Evolutionary conservation across 2,329 filamentous ascomycete species (phyloP), one percentile per base, ranked within the genome.

Genomic region (Neoarthrinium moseri): DNA sequence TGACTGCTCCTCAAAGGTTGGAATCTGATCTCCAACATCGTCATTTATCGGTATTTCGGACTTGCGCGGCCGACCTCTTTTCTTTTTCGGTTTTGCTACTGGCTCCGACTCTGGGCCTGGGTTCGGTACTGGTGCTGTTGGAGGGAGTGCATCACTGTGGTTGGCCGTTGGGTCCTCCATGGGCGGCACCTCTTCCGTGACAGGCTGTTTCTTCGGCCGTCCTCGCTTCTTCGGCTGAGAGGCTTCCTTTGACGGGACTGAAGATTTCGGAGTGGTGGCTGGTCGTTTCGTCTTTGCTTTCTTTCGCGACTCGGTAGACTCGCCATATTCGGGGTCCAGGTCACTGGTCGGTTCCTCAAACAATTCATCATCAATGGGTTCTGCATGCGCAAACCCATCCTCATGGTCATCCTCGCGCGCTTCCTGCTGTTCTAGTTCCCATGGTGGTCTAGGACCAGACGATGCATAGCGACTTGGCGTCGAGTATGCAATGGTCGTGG

Each of bases 381-480:
- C n/a, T n/a, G n/a, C n/a, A n/a, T n/a, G n/a, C n/a, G n/a, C n/a
- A n/a, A n/a, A n/a, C n/a, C 46, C 50, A 13, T 65, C 62, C 23
- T 64, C 62, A 32, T 54, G 48, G 34, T 62, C 59, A 43, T 55
- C 56, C 17, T 27, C n/a, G n/a, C n/a, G n/a, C n/a, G n/a, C n/a
- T n/a, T 24, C 27, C 21, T 37, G 22, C 13, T 43, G 43, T 17
- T 30, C 39, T 24, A 38, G 33, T n/a, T 49, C 60, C 57, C 61
- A 59, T 1, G 58, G 60, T 6, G 57, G 53, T 21, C 55, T 55
- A 20, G 57, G 57, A 5, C 59, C 55, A 0, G 60, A 57, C 30
- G 62, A 64, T 29, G 57, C 56, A 48, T 60, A 64, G 18, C 56
- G 52, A 24, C 57, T 61, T 5, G 61, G 61, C 13, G 62, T 65